A percentile compares a stretch with the other conserved stretches of the same genome.
Evolutionary conservation across 176 grass and related monocot genomes (phyloP).

Genomic region (Oryza meyeriana): DNA sequence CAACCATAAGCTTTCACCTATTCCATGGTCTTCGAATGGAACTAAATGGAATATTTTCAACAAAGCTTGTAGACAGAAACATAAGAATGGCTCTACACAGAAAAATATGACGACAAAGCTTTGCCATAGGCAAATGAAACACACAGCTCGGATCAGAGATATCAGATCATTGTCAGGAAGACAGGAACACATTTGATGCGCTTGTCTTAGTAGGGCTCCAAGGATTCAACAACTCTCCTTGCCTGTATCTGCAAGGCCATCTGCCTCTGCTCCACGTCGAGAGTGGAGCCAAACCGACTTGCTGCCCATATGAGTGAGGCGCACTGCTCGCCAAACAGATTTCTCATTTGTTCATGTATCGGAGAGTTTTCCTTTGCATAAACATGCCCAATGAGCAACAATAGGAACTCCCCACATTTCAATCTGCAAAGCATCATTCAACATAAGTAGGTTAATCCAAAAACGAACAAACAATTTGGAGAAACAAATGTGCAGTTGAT

Average conservation of each 20-base stretch:
- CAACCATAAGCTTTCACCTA: background rate
- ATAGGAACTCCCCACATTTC: constrained; percentile 90
- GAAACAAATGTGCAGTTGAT: constrained; percentile 3
- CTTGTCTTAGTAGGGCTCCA: constrained; percentile 59
- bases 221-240: constrained; percentile 76
- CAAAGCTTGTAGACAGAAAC: constrained; percentile 2
- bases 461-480: background rate
- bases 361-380: constrained; percentile 81
- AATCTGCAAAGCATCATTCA: constrained; percentile 47
- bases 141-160: background rate
- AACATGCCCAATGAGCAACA: constrained; percentile 83
- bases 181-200: background rate
- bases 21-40: constrained; percentile 19
- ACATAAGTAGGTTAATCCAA: background rate
- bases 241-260: constrained; percentile 90
- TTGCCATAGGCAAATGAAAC: background rate
- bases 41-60: background rate
- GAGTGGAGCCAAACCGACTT: constrained; percentile 87
- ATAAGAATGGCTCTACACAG: constrained; percentile 36
- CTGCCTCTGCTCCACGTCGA: constrained; percentile 79
- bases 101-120: constrained; percentile 4
- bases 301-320: constrained; percentile 89
- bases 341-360: constrained; percentile 74
- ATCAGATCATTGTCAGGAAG: background rate
- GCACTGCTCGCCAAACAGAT: constrained; percentile 69